Base-by-base conservation (phyloP, 352 stramenopile species). In the Phytophthora pluvialis region DNA sequence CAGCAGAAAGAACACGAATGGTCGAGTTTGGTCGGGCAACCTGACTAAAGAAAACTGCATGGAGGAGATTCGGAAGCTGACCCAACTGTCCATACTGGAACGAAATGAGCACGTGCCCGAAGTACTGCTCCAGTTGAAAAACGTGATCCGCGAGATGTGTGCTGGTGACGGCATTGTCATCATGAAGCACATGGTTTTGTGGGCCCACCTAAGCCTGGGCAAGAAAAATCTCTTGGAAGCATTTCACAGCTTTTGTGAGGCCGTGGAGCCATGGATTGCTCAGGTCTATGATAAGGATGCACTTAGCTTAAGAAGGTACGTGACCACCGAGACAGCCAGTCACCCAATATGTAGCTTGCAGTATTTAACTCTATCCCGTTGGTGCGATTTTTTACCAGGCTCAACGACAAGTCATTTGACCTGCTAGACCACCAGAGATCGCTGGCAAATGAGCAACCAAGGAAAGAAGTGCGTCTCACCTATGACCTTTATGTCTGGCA, bases 401-500 rank as follows among this genome's bases (percentile, higher is more conserved):
- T 49, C 15, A 5, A 16, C 11, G 13, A 36, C 12, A 35, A 21
- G 15, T 49, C 18, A 49, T 32, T 49, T 1, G 25, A 49, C 18
- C 16, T 49, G 21, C 16, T 38, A 31, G 18, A 26, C 6, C 25
- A 21, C 21, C 42, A 31, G n/a, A 26, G 16, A 6, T 29, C 18
- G 16, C 39, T 12, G 3, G 9, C 9, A 47, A 47, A n/a, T 32
- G 25, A 21, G 4, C 9, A 49, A 35, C 11, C 16, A 10, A 33
- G 16, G 1, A 15, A 38, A 25, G 36, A 36, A 28, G 13, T 46
- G 4, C 53, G 12, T 28, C 21, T 52, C 15, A 51, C n/a, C 40
- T 51, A 53, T 33, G 42, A 61, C 32, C 53, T 61, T 11, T 29
- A 31, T 29, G 32, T 53, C 7, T 61, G 42, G 32, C 40, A 33